Evolutionary conservation across 1,284 basidiomycete species (phyloP), one percentile per base, ranked within the genome.

Genomic region (Ustanciosporium gigantosporum): DNA sequence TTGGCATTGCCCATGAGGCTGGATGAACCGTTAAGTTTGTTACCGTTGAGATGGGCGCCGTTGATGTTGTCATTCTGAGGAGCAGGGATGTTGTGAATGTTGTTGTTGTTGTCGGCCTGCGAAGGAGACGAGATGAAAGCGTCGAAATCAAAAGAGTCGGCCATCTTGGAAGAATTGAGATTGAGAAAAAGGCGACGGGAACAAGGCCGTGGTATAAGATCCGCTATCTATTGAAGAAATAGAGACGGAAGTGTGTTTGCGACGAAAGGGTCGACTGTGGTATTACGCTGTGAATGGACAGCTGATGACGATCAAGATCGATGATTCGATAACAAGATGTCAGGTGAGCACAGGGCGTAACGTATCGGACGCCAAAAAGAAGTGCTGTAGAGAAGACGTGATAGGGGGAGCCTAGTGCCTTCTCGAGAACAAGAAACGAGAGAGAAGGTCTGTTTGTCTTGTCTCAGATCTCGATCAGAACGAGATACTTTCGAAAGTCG

Each of bases 101-200:
- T 31, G 41, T 50, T 46, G 17, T 34, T 34, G 25, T 24, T 40
- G 25, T 66, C 62, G 39, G 31, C 51, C 52, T 60, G 56, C 7
- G 50, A 51, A 11, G 62, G 62, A 5, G 57, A 66, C 35, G 62
- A 58, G 46, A 66, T 66, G 51, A 68, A 68, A 21, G 66, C 66
- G 49, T 68, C 52, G 29, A 68, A 68, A 36, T 68, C 66, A 37
- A 68, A 68, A 16, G 60, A 47, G 35, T 57, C 57, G 9, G 51
- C 31, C 66, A 68, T 68, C 9, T 21, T 56, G 20, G 47, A 50
- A 22, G 34, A 24, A 38, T 44, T 29, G 11, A 29, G n/a, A 29
- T 27, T 14, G 23, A 19, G 35, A 29, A 13, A 16, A 29, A 29
- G 41, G 31, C 11, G 41, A 25, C 8, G 41, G 34, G 32, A n/a